A percentile compares a stretch with the other conserved stretches of the same genome.
These are phyloP conservation scores for Eragrostis nindensis DNA, from an alignment of 176 grass and related monocot genomes.

Conservation along the genomic window DNA sequence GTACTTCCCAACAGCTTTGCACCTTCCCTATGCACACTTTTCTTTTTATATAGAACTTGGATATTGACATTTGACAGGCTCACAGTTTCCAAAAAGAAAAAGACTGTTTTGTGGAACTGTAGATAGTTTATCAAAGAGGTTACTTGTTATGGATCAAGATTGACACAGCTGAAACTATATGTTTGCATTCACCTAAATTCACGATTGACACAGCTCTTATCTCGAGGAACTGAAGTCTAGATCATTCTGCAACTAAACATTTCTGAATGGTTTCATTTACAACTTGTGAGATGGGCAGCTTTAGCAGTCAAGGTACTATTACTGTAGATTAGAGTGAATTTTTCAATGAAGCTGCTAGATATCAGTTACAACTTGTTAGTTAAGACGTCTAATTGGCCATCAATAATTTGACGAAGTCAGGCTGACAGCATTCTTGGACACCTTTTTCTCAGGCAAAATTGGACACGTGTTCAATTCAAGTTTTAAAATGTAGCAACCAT, in stretches of 20 bases:
- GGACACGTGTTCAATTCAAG: not conserved
- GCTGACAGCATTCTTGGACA: not conserved
- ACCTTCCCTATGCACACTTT: not conserved
- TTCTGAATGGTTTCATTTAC: not conserved
- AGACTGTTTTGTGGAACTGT: too few relatives aligned
- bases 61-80: too few relatives aligned
- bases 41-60: too few relatives aligned
- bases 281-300: not conserved
- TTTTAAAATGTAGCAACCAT: too few relatives aligned
- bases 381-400: not conserved
- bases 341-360: too few relatives aligned
- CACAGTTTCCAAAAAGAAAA: too few relatives aligned
- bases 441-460: not conserved
- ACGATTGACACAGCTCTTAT: too few relatives aligned
- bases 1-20: not conserved
- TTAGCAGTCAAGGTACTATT: constrained; percentile 7
- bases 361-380: not conserved
- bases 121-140: too few relatives aligned
- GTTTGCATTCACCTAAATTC: not conserved
- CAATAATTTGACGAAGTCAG: not conserved
- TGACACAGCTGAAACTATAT: too few relatives aligned
- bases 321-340: not conserved
- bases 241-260: not conserved
- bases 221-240: not conserved
- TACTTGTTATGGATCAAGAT: too few relatives aligned